phyloP scores from a whole-genome alignment of 2,329 filamentous ascomycete species.

The Phaeophleospora eucalypticola region DNA sequence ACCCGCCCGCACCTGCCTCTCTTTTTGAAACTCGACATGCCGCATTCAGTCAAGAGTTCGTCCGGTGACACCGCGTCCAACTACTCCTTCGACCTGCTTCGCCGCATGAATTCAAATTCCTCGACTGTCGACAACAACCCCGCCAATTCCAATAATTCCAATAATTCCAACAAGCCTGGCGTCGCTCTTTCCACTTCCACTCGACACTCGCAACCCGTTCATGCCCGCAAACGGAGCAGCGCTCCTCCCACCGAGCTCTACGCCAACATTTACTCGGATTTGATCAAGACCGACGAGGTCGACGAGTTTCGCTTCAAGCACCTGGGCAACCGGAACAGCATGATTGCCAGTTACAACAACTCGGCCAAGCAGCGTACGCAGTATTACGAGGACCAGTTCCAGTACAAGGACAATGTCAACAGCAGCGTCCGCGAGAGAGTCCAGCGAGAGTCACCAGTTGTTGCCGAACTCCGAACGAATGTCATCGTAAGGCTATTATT shows the following conservation, averaged over 20 bases:
- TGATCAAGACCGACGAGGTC: constrained; percentile 9
- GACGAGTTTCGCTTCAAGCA: constrained; percentile 17
- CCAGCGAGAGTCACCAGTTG: constrained; percentile 43
- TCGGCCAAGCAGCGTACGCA: constrained; percentile 33
- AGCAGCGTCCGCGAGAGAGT: constrained; percentile 38
- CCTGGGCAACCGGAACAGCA: constrained; percentile 17
- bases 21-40: constrained; percentile 15
- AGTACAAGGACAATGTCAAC: constrained; percentile 28
- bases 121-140: no score
- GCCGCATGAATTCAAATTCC: not conserved
- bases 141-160: not conserved
- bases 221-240: constrained; percentile 12
- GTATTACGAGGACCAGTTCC: constrained; percentile 34
- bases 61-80: constrained; percentile 14
- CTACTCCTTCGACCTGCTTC: constrained; percentile 5
- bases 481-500: constrained; percentile 43
- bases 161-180: constrained; percentile 6
- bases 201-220: constrained; percentile 1
- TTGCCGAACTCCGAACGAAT: constrained; percentile 48
- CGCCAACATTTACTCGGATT: constrained; percentile 10
- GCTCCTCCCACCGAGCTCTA: constrained; percentile 11
- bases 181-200: constrained; percentile 1
- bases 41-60: constrained; percentile 10
- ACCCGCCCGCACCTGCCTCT: constrained; percentile 6
- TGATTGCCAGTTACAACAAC: constrained; percentile 21